phyloP scores from a whole-genome alignment of 306 rosid species.

The Spatholobus suberectus region DNA sequence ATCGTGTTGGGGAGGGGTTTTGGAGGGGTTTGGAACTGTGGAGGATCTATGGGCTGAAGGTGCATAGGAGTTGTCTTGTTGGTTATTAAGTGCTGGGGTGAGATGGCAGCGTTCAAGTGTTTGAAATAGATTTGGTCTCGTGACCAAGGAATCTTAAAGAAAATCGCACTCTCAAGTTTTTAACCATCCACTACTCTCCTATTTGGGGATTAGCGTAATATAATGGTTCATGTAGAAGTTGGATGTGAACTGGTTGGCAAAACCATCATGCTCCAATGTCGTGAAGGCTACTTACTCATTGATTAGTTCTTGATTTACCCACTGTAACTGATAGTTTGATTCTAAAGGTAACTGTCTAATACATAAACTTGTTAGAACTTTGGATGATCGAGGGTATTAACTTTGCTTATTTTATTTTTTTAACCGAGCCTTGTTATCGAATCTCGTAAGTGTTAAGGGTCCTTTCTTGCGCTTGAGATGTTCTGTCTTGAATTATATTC shows the following conservation, averaged over 20 bases:
- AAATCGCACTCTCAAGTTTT: not conserved
- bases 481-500: not conserved
- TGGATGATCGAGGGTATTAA: not conserved
- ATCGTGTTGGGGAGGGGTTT: not conserved
- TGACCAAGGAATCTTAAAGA: not conserved
- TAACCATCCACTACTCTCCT: not conserved
- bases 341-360: not conserved
- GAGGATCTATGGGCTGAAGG: constrained; percentile 19
- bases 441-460: not conserved
- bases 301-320: constrained; percentile 15
- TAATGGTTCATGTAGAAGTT: not conserved
- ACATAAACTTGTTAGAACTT: not conserved
- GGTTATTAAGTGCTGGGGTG: not conserved
- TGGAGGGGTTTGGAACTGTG: not conserved
- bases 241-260: constrained; percentile 2
- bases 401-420: not conserved
- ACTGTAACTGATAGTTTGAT: not conserved
- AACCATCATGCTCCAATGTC: not conserved
- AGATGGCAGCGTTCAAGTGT: not conserved
- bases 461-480: not conserved
- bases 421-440: constrained; percentile 5
- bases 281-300: not conserved
- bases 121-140: not conserved
- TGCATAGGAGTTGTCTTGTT: not conserved
- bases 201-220: not conserved